These are phyloP conservation scores for Oropetium thomaeum DNA, from an alignment of 176 grass and related monocot genomes.

Conservation along the genomic window DNA sequence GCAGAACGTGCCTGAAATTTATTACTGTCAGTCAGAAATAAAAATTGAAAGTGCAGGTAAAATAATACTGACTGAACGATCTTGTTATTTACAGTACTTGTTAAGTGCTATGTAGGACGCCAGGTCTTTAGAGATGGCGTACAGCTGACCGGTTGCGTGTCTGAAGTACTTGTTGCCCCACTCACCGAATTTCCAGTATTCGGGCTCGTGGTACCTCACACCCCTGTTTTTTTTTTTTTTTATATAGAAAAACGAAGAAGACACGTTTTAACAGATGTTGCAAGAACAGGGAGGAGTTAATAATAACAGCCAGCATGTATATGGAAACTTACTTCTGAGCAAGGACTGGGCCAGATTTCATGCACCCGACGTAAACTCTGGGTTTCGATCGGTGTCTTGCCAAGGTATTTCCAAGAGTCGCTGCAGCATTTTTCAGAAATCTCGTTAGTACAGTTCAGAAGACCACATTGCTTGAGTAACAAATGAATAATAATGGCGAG, in stretches of 20 bases:
- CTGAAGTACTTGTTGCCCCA: constrained; percentile 64
- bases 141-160: constrained; percentile 50
- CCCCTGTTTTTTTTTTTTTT: too few species aligned
- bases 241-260: too few species aligned
- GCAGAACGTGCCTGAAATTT: constrained; percentile 60
- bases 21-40: neutral
- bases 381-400: constrained; percentile 69
- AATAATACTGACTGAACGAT: neutral
- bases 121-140: constrained; percentile 64
- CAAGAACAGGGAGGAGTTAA: neutral
- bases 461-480: neutral
- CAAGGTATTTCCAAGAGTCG: constrained; percentile 71
- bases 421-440: constrained; percentile 31
- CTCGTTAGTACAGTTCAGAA: neutral
- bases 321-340: constrained; percentile 76
- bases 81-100: constrained; percentile 49
- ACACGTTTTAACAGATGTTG: neutral
- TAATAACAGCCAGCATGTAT: neutral
- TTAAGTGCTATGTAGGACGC: constrained; percentile 62
- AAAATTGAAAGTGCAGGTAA: neutral
- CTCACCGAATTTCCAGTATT: constrained; percentile 69
- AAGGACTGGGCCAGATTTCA: constrained; percentile 88
- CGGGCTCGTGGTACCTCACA: constrained; percentile 56
- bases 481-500: neutral
- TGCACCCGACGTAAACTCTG: constrained; percentile 81